phyloP scores from a whole-genome alignment of 768 basidiomycete species.

The Kwoniella sp. region DNA sequence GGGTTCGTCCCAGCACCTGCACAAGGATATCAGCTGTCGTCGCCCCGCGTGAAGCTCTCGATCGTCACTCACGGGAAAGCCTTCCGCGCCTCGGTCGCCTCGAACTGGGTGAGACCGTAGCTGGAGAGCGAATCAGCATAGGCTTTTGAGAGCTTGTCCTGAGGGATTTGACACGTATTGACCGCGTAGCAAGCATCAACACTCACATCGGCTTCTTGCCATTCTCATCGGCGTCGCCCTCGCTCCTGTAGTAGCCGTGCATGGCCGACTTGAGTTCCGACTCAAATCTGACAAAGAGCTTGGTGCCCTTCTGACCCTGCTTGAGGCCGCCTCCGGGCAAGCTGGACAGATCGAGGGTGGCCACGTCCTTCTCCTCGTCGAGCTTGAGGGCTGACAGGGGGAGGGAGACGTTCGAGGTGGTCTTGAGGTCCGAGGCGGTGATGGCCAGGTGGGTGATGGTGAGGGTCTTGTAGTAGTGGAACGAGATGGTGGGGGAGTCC shows the following conservation, averaged over 20 bases:
- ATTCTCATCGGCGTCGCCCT: conserved; percentile 53
- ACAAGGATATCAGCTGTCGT: not conserved
- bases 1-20: conserved; percentile 82
- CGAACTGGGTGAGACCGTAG: conserved; percentile 80
- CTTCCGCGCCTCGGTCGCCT: conserved; percentile 80
- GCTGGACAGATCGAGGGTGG: conserved; percentile 59
- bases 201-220: conserved; percentile 57
- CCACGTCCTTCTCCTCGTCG: conserved; percentile 64
- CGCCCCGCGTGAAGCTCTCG: not conserved
- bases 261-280: conserved; percentile 66
- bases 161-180: too few species aligned
- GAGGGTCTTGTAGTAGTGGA: conserved; percentile 77
- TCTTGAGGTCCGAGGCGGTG: conserved; percentile 34
- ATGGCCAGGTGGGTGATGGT: conserved; percentile 58
- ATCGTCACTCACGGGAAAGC: conserved; percentile 47
- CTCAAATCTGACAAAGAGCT: conserved; percentile 65
- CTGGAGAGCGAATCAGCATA: conserved; percentile 45
- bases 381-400: conserved; percentile 52
- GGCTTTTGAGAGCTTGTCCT: too few species aligned
- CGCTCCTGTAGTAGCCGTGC: conserved; percentile 57
- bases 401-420: conserved; percentile 26
- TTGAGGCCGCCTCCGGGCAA: conserved; percentile 64
- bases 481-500: conserved; percentile 51
- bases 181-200: too few species aligned
- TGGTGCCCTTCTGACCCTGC: conserved; percentile 52